These are phyloP conservation scores for Backusella parvicylindrica DNA, from an alignment of 192 early-diverging fungal genomes.

Conservation along the genomic window DNA sequence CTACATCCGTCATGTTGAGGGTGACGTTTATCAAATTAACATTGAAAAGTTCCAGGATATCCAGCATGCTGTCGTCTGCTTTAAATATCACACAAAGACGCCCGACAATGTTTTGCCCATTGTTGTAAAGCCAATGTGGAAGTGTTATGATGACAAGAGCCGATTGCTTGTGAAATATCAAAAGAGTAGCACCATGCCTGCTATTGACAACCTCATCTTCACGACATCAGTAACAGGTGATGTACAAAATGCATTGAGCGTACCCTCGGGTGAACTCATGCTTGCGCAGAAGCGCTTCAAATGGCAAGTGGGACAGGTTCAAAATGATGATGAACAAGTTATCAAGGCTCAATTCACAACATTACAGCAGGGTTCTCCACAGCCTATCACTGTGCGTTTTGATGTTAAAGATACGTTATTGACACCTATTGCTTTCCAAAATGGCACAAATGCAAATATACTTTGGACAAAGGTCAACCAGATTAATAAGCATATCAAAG, in stretches of 20 bases:
- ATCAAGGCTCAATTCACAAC: conserved; percentile 47
- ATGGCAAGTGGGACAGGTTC: conserved; percentile 43
- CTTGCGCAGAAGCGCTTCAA: conserved; percentile 46
- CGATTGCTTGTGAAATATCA: conserved; percentile 47
- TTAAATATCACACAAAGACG: conserved; percentile 26
- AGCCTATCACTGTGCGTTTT: conserved; percentile 43
- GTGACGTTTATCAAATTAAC: conserved; percentile 38
- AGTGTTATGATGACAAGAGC: conserved; percentile 47
- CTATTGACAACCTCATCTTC: conserved; percentile 41
- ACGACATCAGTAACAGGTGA: conserved; percentile 44
- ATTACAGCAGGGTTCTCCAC: conserved; percentile 29
- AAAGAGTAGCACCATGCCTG: conserved; percentile 21
- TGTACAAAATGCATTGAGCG: conserved; percentile 43
- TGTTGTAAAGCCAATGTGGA: conserved; percentile 47
- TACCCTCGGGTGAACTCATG: conserved; percentile 48
- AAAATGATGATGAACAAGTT: conserved; percentile 28
- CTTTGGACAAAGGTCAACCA: not conserved
- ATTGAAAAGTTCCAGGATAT: conserved; percentile 26
- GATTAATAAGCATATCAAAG: not conserved
- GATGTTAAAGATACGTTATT: conserved; percentile 25
- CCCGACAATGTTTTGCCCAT: conserved; percentile 26
- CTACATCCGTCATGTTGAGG: conserved; percentile 32
- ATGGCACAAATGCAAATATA: not conserved
- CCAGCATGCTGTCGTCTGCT: not conserved
- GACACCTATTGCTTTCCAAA: conserved; percentile 24